phyloP scores from a whole-genome alignment of 108 stramenopile species.

The Conticribra guillardii region DNA sequence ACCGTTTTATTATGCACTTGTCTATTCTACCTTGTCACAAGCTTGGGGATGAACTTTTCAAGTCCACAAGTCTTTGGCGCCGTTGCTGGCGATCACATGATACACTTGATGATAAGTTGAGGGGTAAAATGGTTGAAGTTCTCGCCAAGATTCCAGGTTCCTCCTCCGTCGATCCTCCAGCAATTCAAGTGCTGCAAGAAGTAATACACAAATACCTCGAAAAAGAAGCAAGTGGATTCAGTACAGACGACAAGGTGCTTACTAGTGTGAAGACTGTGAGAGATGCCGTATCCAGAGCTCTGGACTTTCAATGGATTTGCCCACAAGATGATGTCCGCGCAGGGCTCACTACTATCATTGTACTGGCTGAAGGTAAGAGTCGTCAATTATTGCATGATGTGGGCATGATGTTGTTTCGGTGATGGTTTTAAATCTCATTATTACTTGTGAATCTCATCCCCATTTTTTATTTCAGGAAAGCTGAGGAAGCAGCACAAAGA shows the following conservation, averaged over 20 bases:
- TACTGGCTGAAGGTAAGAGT: conserved; percentile 13
- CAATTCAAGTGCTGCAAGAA: background rate
- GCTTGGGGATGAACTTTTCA: conserved; percentile 12
- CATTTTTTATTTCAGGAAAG: too few relatives aligned
- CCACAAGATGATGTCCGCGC: background rate
- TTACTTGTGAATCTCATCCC: too few relatives aligned
- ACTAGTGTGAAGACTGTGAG: background rate
- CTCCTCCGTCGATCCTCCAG: background rate
- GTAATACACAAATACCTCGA: background rate
- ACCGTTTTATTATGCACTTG: conserved; percentile 5
- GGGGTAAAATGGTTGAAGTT: background rate
- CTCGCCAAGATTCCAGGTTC: background rate
- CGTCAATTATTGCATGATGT: too few relatives aligned
- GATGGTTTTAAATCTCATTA: too few relatives aligned
- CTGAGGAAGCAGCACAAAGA: conserved; percentile 14
- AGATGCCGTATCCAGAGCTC: background rate
- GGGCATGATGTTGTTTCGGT: too few relatives aligned
- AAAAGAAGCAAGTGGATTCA: background rate
- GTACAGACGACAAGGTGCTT: background rate
- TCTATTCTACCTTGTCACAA: background rate
- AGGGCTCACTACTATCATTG: conserved; percentile 2
- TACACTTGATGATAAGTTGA: background rate
- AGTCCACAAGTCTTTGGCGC: conserved; percentile 10
- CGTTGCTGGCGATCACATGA: conserved; percentile 8
- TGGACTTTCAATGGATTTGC: conserved; percentile 1